A percentile compares a stretch with the other conserved stretches of the same genome.
phyloP scores from a whole-genome alignment of 768 basidiomycete genomes.

The Leccinum disarticulatum region DNA sequence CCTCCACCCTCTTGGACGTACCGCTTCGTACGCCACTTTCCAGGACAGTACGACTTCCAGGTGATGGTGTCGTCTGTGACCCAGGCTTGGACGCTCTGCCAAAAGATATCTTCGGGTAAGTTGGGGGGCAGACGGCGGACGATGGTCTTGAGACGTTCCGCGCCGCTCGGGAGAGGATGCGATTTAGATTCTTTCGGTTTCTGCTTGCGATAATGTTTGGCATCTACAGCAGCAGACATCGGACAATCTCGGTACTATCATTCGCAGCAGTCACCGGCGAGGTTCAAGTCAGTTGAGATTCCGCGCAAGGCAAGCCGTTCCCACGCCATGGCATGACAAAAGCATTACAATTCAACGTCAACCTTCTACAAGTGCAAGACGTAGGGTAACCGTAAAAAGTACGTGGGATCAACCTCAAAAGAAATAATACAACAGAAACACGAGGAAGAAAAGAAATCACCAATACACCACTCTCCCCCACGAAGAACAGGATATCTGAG shows the following conservation, averaged over 20 bases:
- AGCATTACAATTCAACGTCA: too few relatives aligned
- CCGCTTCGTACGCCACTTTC: constrained; percentile 67
- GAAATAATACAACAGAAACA: constrained; percentile 23
- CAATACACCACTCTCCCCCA: constrained; percentile 7
- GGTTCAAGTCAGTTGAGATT: not conserved
- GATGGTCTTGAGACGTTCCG: constrained; percentile 79
- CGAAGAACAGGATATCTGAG: constrained; percentile 1
- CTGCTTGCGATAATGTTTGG: constrained; percentile 24
- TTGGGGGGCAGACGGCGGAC: constrained; percentile 89
- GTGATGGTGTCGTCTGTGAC: constrained; percentile 67
- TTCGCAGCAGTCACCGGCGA: too few relatives aligned
- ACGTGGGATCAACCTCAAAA: not conserved
- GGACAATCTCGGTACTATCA: too few relatives aligned
- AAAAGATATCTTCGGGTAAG: constrained; percentile 90
- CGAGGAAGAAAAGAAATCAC: not conserved
- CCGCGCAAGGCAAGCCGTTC: not conserved
- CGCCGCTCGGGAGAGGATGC: constrained; percentile 29
- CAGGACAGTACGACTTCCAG: constrained; percentile 68
- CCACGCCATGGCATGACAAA: constrained; percentile 1
- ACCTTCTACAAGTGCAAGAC: not conserved
- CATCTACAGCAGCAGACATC: constrained; percentile 22
- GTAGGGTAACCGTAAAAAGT: too few relatives aligned
- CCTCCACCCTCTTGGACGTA: constrained; percentile 32
- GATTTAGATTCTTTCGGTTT: constrained; percentile 35
- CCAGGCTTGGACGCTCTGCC: constrained; percentile 88